Percentiles rank a stretch among this genome's conserved stretches.
phyloP scores from a whole-genome alignment of 2,329 filamentous ascomycete species.

The Trichoderma sp. region DNA sequence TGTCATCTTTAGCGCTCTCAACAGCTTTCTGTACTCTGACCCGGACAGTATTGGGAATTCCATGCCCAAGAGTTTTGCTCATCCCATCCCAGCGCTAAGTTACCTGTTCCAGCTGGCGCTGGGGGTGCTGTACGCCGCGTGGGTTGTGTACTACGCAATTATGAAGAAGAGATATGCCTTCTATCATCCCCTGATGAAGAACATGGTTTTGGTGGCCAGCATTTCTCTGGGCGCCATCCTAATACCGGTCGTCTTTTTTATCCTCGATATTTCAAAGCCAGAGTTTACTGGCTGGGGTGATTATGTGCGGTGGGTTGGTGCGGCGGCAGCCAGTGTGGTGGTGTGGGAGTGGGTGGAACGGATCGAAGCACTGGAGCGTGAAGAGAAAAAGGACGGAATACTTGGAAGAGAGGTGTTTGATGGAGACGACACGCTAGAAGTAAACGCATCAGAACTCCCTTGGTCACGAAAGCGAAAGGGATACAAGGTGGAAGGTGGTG shows the following conservation, averaged over 20 bases:
- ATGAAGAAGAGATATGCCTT: slow-evolving; percentile 90
- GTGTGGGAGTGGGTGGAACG: slow-evolving; percentile 98
- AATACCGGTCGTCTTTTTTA: slow-evolving; percentile 89
- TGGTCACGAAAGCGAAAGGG: slow-evolving; percentile 44
- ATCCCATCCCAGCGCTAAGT: slow-evolving; percentile 85
- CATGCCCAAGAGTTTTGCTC: slow-evolving; percentile 73
- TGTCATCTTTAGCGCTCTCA: slow-evolving; percentile 84
- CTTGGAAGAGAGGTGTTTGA: slow-evolving; percentile 89
- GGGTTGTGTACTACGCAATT: slow-evolving; percentile 91
- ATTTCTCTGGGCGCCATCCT: slow-evolving; percentile 79
- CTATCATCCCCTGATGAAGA: slow-evolving; percentile 86
- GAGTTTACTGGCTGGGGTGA: slow-evolving; percentile 90
- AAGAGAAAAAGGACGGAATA: slow-evolving; percentile 92
- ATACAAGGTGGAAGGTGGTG: slow-evolving; percentile 30
- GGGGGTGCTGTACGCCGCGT: slow-evolving; percentile 84
- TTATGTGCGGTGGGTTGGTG: slow-evolving; percentile 95
- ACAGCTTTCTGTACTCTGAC: slow-evolving; percentile 68
- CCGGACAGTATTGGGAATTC: slow-evolving; percentile 53
- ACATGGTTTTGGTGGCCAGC: slow-evolving; percentile 76
- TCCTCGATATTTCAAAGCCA: slow-evolving; percentile 82
- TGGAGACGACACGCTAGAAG: slow-evolving; percentile 85
- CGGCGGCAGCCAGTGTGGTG: slow-evolving; percentile 89
- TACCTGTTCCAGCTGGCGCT: slow-evolving; percentile 88
- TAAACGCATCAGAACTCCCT: slow-evolving; percentile 49
- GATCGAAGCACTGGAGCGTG: slow-evolving; percentile 86